phyloP scores from a whole-genome alignment of 1,284 basidiomycete species.

The Cystobasidiaceae sp. region DNA sequence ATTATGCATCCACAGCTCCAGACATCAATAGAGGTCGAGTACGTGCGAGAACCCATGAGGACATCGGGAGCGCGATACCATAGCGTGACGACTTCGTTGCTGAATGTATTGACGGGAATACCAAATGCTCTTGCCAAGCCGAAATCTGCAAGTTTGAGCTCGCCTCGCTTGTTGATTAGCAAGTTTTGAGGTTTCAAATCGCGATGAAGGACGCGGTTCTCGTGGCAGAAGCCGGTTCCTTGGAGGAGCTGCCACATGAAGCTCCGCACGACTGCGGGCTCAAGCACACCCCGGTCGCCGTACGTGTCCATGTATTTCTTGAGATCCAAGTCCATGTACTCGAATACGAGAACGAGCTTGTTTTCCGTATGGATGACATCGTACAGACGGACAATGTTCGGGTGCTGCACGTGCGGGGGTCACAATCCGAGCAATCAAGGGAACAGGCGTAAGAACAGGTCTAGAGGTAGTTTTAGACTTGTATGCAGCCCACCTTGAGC shows the following conservation, averaged over 20 bases:
- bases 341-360: constrained; percentile 97
- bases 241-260: constrained; percentile 98
- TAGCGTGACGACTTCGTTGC: constrained; percentile 92
- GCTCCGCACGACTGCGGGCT: constrained; percentile 85
- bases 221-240: constrained; percentile 97
- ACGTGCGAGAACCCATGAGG: constrained; percentile 90
- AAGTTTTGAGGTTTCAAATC: constrained; percentile 98
- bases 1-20: constrained; percentile 99
- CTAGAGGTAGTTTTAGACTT: neutral
- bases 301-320: constrained; percentile 99
- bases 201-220: constrained; percentile 94
- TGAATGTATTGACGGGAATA: constrained; percentile 93
- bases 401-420: constrained; percentile 53
- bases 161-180: constrained; percentile 93
- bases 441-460: no score
- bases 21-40: constrained; percentile 97
- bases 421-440: no score
- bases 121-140: constrained; percentile 91
- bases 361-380: constrained; percentile 98
- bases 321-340: constrained; percentile 96
- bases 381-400: constrained; percentile 91
- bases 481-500: constrained; percentile 54
- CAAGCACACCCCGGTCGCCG: constrained; percentile 89
- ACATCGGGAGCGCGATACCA: constrained; percentile 99
- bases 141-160: constrained; percentile 78